Evolutionary conservation across 352 stramenopile genomes (phyloP).

Genomic region (Phytophthora europaea): DNA sequence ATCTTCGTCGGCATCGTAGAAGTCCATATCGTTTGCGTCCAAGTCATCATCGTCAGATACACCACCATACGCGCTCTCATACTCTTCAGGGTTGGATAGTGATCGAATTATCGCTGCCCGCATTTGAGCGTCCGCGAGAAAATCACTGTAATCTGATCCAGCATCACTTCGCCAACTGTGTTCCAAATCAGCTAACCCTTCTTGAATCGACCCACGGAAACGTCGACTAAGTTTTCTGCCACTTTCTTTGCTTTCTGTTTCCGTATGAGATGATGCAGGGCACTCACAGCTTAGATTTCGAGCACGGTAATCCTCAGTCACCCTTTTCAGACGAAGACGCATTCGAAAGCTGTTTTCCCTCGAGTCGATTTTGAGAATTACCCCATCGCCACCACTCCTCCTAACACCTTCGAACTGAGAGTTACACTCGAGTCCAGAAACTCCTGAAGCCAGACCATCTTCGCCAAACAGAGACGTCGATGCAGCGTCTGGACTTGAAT

Average conservation of each 20-base stretch:
- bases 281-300: constrained; percentile 76
- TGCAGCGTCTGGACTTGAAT: constrained; percentile 31
- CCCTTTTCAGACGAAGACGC: constrained; percentile 73
- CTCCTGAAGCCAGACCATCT: background rate
- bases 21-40: constrained; percentile 48
- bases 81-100: constrained; percentile 67
- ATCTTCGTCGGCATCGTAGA: constrained; percentile 44
- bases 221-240: constrained; percentile 37
- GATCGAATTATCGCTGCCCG: constrained; percentile 79
- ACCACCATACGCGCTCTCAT: constrained; percentile 46
- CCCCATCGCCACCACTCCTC: constrained; percentile 29
- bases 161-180: constrained; percentile 78
- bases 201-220: constrained; percentile 47
- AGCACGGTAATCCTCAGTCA: constrained; percentile 72
- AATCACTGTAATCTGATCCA: constrained; percentile 83
- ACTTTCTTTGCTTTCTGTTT: constrained; percentile 57
- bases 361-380: constrained; percentile 73
- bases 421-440: background rate
- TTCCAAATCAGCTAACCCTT: constrained; percentile 48
- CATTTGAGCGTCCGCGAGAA: constrained; percentile 83
- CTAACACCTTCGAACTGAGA: background rate
- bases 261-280: constrained; percentile 49
- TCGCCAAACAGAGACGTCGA: constrained; percentile 15
- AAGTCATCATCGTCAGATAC: constrained; percentile 67
- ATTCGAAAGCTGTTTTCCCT: constrained; percentile 83